Base-by-base conservation (phyloP, 257 asterid species). In the Catharanthus roseus region DNA sequence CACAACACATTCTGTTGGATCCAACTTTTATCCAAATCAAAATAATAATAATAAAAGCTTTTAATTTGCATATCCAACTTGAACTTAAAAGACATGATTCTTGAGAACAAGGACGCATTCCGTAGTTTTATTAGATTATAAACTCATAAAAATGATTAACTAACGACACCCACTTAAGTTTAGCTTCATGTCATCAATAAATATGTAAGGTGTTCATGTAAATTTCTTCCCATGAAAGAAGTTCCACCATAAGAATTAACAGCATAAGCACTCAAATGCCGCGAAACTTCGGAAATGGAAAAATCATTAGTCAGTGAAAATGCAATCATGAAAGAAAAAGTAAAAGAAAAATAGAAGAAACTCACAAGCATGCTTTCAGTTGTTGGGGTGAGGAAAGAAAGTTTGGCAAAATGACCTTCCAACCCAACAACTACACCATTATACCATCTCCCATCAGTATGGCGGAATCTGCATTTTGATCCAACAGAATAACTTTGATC, bases 281-380 rank as follows among this genome's bases (percentile, higher is more conserved):
- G 7, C 18, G 18, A 49, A 15, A 18, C 23, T 15, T 6, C 3
- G 23, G 54, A 49, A 49, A 49, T 49, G 54, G 11, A 51, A 19
- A 51, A 51, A 6, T 51, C 26, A 56, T 19, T 23, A 34, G 34
- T 18, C 15, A 33, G 45, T 2, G 1, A 61, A 60, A 15, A 4
- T 1, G 19, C 13, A 61, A 18, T 5, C 13, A 28, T 33, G 28
- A 19, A 0, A 33, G 26, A 7, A 38, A 18, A 0, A 18, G 45
- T 45, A 18, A 34, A 23, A 67, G 58, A 16, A 74, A 57, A 82
- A 76, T 31, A 73, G 39, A 26, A 53, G 56, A 75, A 31, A 86
- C 98, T 64, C 83, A 93, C 96, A 96, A 84, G 50, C 99, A 91
- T 91, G 87, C 86, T 88, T 76, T 93, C 99, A 65, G 90, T 80